phyloP scores from a whole-genome alignment of 2,329 filamentous ascomycete genomes.

The Clarireedia paspali region DNA sequence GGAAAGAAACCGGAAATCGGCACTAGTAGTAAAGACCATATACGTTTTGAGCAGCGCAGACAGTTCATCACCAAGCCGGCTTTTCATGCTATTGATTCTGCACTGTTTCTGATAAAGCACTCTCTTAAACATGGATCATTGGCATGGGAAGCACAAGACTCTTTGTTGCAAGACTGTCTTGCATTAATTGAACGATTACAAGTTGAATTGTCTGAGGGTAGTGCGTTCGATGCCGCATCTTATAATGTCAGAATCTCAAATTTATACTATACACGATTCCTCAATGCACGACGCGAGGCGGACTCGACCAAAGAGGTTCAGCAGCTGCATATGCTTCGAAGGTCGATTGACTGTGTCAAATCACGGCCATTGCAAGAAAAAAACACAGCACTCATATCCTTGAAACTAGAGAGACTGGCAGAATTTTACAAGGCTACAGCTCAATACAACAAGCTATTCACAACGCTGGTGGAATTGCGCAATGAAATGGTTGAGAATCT shows the following conservation, averaged over 20 bases:
- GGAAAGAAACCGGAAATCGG: conserved; percentile 47
- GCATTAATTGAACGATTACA: conserved; percentile 46
- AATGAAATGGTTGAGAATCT: conserved; percentile 52
- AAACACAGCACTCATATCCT: conserved; percentile 49
- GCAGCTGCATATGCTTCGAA: conserved; percentile 46
- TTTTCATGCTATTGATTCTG: conserved; percentile 52
- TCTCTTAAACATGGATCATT: conserved; percentile 41
- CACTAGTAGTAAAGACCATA: conserved; percentile 46
- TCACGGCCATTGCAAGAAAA: conserved; percentile 46
- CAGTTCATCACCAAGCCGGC: conserved; percentile 40
- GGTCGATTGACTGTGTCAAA: conserved; percentile 56
- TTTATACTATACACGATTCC: conserved; percentile 59
- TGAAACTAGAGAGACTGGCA: conserved; percentile 60
- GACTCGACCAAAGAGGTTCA: conserved; percentile 35
- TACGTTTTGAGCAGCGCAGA: conserved; percentile 55
- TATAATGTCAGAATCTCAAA: conserved; percentile 63
- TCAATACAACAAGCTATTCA: conserved; percentile 48
- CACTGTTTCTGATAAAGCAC: conserved; percentile 47
- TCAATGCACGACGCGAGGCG: conserved; percentile 40
- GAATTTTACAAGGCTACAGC: conserved; percentile 49
- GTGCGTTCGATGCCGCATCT: conserved; percentile 29
- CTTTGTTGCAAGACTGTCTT: conserved; percentile 48
- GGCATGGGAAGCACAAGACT: conserved; percentile 48
- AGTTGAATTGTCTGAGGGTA: conserved; percentile 18
- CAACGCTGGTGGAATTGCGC: conserved; percentile 53